phyloP scores from a whole-genome alignment of 2,329 filamentous ascomycete species.

The Colletotrichum truncatum region DNA sequence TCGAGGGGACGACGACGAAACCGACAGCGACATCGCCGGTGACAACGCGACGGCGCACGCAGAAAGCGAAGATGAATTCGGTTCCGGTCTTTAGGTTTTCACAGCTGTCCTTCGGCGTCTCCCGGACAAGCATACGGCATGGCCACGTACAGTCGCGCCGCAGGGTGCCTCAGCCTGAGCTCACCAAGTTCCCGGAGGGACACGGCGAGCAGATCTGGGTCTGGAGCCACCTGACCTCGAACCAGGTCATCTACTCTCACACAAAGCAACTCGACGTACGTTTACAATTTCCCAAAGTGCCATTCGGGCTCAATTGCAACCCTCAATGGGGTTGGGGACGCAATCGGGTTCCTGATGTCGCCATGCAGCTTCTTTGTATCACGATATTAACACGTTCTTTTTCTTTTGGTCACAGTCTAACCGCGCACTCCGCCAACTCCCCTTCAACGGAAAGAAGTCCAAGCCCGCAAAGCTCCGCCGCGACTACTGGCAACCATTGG shows the following conservation, averaged over 20 bases:
- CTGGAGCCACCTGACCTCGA: conserved; percentile 58
- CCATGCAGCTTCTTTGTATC: no score
- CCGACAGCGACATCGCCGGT: conserved; percentile 11
- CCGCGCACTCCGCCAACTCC: conserved; percentile 64
- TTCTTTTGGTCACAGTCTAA: conserved; percentile 52
- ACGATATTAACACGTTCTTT: no score
- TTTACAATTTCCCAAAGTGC: conserved; percentile 4
- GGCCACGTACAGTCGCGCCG: conserved; percentile 37
- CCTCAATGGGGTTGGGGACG: neutral
- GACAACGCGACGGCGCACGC: conserved; percentile 19
- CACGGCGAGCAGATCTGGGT: conserved; percentile 69
- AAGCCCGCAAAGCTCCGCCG: conserved; percentile 70
- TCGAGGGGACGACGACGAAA: conserved; percentile 19
- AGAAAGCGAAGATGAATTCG: conserved; percentile 47
- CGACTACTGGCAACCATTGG: conserved; percentile 73
- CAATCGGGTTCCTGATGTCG: no score
- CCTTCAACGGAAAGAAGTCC: conserved; percentile 75
- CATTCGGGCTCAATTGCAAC: neutral
- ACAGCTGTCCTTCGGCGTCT: conserved; percentile 51
- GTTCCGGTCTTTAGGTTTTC: conserved; percentile 44
- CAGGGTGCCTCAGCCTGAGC: conserved; percentile 33
- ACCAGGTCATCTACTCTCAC: conserved; percentile 64
- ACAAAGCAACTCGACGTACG: conserved; percentile 55
- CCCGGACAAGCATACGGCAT: conserved; percentile 52
- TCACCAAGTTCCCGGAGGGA: conserved; percentile 41